phyloP scores from a whole-genome alignment of 768 basidiomycete species.

The Psilocybe sp. region DNA sequence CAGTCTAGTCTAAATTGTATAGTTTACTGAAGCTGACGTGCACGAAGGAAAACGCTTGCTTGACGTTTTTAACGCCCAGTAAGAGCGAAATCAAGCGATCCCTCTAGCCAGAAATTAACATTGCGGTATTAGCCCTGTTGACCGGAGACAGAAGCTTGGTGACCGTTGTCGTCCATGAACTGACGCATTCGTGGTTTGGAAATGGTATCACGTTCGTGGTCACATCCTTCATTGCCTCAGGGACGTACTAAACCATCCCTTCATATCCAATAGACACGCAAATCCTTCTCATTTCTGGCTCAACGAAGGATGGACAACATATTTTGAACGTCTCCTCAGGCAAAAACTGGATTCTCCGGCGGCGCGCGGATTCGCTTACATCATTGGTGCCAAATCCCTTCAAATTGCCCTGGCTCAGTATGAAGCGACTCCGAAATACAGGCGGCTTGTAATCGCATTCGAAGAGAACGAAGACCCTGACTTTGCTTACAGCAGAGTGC shows the following conservation, averaged over 20 bases:
- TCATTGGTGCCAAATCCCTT: constrained; percentile 72
- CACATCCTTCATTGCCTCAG: neutral
- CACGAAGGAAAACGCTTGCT: constrained; percentile 82
- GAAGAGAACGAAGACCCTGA: constrained; percentile 75
- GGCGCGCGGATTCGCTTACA: constrained; percentile 75
- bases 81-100: constrained; percentile 16
- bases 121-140: constrained; percentile 56
- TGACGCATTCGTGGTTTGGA: constrained; percentile 88
- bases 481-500: constrained; percentile 69
- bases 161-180: constrained; percentile 87
- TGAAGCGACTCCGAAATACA: constrained; percentile 64
- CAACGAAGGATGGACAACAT: constrained; percentile 94
- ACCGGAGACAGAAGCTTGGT: constrained; percentile 85
- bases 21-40: neutral
- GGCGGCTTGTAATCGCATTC: constrained; percentile 75
- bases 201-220: constrained; percentile 71
- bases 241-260: neutral
- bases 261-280: constrained; percentile 44
- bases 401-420: constrained; percentile 68
- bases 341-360: constrained; percentile 68
- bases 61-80: constrained; percentile 90
- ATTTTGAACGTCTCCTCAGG: constrained; percentile 81
- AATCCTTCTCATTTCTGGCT: constrained; percentile 84
- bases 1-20: constrained; percentile 14
- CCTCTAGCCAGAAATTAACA: neutral